phyloP scores from a whole-genome alignment of 441 rosid species.

The Sinapis alba region DNA sequence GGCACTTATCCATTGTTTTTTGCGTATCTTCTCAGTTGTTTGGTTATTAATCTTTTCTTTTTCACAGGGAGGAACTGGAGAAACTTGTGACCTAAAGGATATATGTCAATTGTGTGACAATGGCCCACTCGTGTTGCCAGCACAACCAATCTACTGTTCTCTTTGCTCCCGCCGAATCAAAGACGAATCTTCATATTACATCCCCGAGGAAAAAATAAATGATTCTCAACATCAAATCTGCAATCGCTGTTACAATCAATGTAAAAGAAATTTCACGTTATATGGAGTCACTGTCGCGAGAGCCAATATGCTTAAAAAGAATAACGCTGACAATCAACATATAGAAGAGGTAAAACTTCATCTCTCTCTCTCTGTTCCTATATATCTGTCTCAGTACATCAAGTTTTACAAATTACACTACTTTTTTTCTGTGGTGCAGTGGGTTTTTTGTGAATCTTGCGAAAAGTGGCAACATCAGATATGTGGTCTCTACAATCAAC shows the following conservation, averaged over 20 bases:
- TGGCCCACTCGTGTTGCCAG: slow-evolving; percentile 46
- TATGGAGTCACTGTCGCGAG: slow-evolving; percentile 44
- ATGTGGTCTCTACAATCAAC: slow-evolving; percentile 69
- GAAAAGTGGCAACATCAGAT: slow-evolving; percentile 77
- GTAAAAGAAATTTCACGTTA: slow-evolving; percentile 30
- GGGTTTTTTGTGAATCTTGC: slow-evolving; percentile 78
- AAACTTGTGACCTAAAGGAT: slow-evolving; percentile 35
- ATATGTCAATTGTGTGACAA: slow-evolving; percentile 58
- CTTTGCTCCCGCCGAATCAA: slow-evolving; percentile 50
- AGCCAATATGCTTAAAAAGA: slow-evolving; percentile 42
- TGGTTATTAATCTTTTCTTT: slow-evolving; percentile 6
- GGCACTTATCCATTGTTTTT: slow-evolving; percentile 1
- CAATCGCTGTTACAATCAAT: slow-evolving; percentile 39
- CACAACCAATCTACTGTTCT: slow-evolving; percentile 62
- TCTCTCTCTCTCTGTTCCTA: slow-evolving; percentile 5
- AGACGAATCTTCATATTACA: slow-evolving; percentile 48
- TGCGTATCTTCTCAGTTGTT: not conserved
- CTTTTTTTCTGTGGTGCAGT: slow-evolving; percentile 47
- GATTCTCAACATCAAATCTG: slow-evolving; percentile 49
- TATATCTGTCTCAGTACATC: not conserved
- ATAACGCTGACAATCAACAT: slow-evolving; percentile 43
- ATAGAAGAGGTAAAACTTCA: slow-evolving; percentile 49
- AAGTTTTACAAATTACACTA: not conserved
- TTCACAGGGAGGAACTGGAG: slow-evolving; percentile 26
- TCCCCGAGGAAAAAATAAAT: slow-evolving; percentile 40